phyloP scores from a whole-genome alignment of 2,329 filamentous ascomycete species.

The Diplodia mutila region DNA sequence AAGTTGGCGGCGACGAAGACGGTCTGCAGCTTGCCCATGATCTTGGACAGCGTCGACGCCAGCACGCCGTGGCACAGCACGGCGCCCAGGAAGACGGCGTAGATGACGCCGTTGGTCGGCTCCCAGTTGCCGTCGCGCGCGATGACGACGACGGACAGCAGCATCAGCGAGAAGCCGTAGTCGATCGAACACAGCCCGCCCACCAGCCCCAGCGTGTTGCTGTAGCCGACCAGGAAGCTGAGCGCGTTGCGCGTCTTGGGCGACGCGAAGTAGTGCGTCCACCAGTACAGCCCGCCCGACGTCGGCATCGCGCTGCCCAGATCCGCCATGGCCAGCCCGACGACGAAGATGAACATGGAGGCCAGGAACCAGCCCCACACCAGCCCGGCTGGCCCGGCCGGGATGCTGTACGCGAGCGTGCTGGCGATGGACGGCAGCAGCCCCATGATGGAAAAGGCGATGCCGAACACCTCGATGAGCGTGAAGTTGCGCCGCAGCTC shows the following conservation, averaged over 20 bases:
- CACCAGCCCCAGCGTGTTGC: constrained; percentile 64
- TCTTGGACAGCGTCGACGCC: constrained; percentile 56
- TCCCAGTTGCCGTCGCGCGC: constrained; percentile 60
- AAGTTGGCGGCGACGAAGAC: constrained; percentile 61
- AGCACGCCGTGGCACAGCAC: constrained; percentile 60
- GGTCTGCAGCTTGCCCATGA: constrained; percentile 64
- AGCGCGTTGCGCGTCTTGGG: constrained; percentile 60
- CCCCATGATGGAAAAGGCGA: constrained; percentile 58
- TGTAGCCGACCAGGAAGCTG: constrained; percentile 65
- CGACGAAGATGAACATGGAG: constrained; percentile 60
- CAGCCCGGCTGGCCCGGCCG: constrained; percentile 63
- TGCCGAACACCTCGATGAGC: constrained; percentile 63
- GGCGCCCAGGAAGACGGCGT: constrained; percentile 60
- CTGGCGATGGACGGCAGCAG: constrained; percentile 64
- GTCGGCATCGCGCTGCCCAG: constrained; percentile 57
- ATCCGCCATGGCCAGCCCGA: constrained; percentile 62
- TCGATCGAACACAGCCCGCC: constrained; percentile 66
- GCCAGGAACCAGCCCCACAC: constrained; percentile 67
- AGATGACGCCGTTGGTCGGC: constrained; percentile 60
- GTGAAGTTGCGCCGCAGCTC: constrained; percentile 65
- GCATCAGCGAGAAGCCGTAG: constrained; percentile 61
- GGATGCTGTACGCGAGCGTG: constrained; percentile 62
- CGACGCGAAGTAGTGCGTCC: constrained; percentile 63
- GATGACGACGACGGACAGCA: constrained; percentile 62
- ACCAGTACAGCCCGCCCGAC: constrained; percentile 62